Evolutionary conservation across 1,284 basidiomycete species (phyloP).

Genomic region (Cryptococcus floricola): DNA sequence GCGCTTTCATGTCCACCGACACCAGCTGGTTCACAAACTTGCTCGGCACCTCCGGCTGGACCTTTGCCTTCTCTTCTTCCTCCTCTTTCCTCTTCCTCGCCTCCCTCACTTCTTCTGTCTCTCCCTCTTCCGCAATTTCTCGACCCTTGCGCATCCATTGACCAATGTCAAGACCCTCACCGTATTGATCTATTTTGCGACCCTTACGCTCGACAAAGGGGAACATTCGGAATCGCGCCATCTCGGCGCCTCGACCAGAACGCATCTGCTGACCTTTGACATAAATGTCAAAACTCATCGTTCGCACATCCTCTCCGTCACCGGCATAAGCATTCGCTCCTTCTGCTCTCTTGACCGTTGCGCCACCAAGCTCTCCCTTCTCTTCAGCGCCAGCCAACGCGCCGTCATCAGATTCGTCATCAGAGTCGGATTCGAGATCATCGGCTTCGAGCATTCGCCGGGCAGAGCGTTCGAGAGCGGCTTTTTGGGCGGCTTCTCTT

Average conservation of each 20-base stretch:
- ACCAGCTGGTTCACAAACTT: conserved; percentile 78
- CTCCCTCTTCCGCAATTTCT: conserved; percentile 79
- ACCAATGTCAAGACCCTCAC: conserved; percentile 88
- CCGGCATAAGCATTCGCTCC: conserved; percentile 36
- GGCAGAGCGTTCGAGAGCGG: conserved; percentile 67
- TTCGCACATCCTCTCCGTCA: conserved; percentile 44
- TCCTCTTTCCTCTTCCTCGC: conserved; percentile 63
- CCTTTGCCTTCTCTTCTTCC: conserved; percentile 72
- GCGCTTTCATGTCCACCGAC: conserved; percentile 75
- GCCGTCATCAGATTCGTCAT: conserved; percentile 60
- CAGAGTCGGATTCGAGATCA: conserved; percentile 59
- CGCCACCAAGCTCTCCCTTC: conserved; percentile 59
- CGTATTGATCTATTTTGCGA: conserved; percentile 88
- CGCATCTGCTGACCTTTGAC: conserved; percentile 87
- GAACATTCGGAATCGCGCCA: conserved; percentile 84
- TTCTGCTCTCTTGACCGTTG: conserved; percentile 51
- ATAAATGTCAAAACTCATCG: conserved; percentile 89
- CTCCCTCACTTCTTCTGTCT: conserved; percentile 74
- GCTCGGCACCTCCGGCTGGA: conserved; percentile 75
- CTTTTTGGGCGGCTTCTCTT: conserved; percentile 80
- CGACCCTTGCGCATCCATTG: conserved; percentile 88
- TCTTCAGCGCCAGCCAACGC: conserved; percentile 54
- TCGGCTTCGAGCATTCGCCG: conserved; percentile 83
- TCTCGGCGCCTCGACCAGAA: conserved; percentile 54
- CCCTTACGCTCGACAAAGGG: conserved; percentile 90